These are phyloP conservation scores for Kickxella alabastrina DNA, from an alignment of 192 early-diverging fungal species.

Conservation along the genomic window DNA sequence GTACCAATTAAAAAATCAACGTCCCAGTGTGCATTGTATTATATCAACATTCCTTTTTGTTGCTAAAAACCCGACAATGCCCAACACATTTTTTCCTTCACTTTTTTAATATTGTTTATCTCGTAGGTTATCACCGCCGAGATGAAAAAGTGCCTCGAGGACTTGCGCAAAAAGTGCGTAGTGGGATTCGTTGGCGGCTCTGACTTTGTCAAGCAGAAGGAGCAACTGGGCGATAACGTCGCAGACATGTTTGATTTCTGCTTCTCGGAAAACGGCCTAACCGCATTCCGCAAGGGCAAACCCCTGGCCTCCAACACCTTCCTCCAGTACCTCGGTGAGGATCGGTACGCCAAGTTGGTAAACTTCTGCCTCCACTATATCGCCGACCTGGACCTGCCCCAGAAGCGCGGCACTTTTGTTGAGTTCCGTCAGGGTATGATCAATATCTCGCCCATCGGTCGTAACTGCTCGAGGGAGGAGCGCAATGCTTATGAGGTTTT, in stretches of 20 bases:
- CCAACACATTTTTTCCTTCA: background rate
- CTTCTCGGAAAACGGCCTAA: conserved; percentile 97
- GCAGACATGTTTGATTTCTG: conserved; percentile 88
- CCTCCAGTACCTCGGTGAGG: conserved; percentile 87
- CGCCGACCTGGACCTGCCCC: conserved; percentile 88
- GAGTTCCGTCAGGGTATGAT: conserved; percentile 99
- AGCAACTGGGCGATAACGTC: conserved; percentile 79
- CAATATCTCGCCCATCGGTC: conserved; percentile 95
- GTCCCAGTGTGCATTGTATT: background rate
- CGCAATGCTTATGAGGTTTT: conserved; percentile 89
- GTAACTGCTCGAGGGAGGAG: conserved; percentile 88
- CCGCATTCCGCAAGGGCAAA: conserved; percentile 80
- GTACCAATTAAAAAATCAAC: conserved; percentile 1
- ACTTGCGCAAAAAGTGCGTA: conserved; percentile 84
- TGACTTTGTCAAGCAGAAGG: conserved; percentile 89
- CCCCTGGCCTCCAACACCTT: conserved; percentile 70
- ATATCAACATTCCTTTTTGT: too few species aligned
- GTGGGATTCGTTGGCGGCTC: conserved; percentile 97
- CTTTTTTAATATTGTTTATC: background rate
- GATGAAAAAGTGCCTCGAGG: conserved; percentile 71
- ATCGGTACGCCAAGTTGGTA: conserved; percentile 82
- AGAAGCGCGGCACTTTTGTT: conserved; percentile 95
- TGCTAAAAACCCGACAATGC: too few species aligned
- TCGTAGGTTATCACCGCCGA: conserved; percentile 68
- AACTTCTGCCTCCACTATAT: conserved; percentile 95